Base-by-base conservation (phyloP, 2,329 filamentous ascomycete genomes). In the Pseudogymnoascus sp. region DNA sequence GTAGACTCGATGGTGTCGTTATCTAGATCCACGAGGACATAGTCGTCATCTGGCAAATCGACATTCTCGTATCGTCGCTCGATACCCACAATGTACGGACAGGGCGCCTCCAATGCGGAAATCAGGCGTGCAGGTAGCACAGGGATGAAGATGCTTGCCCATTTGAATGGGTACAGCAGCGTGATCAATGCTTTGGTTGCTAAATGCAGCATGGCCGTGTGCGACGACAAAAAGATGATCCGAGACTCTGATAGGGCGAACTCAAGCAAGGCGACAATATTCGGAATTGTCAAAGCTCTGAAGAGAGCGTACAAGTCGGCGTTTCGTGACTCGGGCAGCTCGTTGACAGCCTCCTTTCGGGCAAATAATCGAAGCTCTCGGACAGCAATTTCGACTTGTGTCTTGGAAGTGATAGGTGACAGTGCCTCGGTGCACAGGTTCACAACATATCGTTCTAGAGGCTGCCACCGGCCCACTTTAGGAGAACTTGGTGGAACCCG, bases 391-490 rank as follows among this genome's bases (percentile, higher is more conserved):
- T 99, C 95, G 33, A 98, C 92, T 74, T 99, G 95, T 0, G 93
- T 98, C 76, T 96, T 93, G 40, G 95, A 98, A 35, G 89, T 90
- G 60, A 96, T 85, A 1, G 95, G 95, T 71, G 90, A 93, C 71
- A 96, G 89, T 2, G 95, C 95, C 76, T 98, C 93, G 8, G 93
- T 93, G 77, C 95, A 99, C 35, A 99, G 81, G 74, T 98, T 98
- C 77, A 98, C 89, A 35, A 99, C 93, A 75, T 98, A 99, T 72
- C 93, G 88, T 78, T 99, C 95, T 65, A 99, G 78, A 12, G 95
- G 95, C 74, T 97, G 93, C 95, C 95, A 99, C 72, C 92, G 86
- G 50, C 95, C 95, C 67, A 96, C 87, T 70, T 87, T 90, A 11
- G 95, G 93, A 4, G 93, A 98, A 75, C 89, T 96, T 8, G 91